Evolutionary conservation across 441 rosid genomes (phyloP).

Genomic region (Lepidium campestre): DNA sequence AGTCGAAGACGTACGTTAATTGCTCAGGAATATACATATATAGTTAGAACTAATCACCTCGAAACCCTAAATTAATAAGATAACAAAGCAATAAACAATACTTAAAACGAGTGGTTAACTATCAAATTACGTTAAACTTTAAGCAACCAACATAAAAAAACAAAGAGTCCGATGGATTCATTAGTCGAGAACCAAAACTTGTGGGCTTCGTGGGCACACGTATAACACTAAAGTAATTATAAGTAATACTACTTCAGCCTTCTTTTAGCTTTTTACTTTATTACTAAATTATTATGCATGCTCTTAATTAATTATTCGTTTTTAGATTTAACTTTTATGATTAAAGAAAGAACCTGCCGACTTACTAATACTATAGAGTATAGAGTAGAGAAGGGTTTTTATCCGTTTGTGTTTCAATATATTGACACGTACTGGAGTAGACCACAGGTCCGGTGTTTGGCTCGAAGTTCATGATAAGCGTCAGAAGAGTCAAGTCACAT

Average conservation of each 20-base stretch:
- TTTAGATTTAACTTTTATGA: background rate
- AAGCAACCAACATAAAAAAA: background rate
- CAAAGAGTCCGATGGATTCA: background rate
- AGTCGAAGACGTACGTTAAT: background rate
- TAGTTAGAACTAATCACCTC: background rate
- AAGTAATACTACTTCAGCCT: background rate
- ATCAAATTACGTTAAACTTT: constrained; percentile 19
- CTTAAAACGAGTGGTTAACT: constrained; percentile 23
- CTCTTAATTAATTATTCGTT: background rate
- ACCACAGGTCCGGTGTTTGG: constrained; percentile 7
- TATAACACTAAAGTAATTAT: background rate
- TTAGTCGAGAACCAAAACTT: constrained; percentile 8
- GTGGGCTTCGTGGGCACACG: constrained; percentile 28
- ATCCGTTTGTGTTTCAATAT: background rate
- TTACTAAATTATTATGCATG: background rate
- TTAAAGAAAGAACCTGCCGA: constrained; percentile 14
- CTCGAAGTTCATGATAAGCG: constrained; percentile 13
- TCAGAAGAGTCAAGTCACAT: constrained; percentile 5
- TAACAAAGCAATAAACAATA: constrained; percentile 13
- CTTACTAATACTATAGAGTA: background rate
- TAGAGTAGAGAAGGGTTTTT: background rate
- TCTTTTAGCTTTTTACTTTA: background rate
- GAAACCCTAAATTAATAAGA: constrained; percentile 7
- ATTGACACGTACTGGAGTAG: constrained; percentile 8
- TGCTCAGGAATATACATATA: too few species aligned